Evolutionary conservation across 2,329 filamentous ascomycete species (phyloP).

Genomic region (Aspergillus sojae): DNA sequence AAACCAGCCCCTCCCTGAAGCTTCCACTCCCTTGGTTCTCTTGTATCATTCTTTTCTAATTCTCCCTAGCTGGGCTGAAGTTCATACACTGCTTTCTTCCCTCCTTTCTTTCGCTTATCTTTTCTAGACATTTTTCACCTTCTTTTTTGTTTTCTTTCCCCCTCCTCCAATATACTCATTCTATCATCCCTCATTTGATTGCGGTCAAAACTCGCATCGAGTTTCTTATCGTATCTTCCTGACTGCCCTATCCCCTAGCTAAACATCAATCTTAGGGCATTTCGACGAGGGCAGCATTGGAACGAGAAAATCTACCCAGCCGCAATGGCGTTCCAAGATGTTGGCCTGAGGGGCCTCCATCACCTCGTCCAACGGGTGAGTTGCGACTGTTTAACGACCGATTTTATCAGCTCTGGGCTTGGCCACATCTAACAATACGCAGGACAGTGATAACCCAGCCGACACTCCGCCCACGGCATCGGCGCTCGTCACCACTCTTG

Average conservation of each 20-base stretch:
- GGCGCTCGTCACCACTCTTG: conserved; percentile 52
- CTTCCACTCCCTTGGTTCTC: not conserved
- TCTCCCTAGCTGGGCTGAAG: not conserved
- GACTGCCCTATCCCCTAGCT: too few species aligned
- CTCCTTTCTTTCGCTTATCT: conserved; percentile 8
- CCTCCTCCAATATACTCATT: not conserved
- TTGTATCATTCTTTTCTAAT: conserved; percentile 3
- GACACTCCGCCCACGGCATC: conserved; percentile 42
- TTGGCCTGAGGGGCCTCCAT: conserved; percentile 21
- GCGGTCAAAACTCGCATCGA: not conserved
- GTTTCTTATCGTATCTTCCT: not conserved
- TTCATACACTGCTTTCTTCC: not conserved
- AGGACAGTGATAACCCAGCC: conserved; percentile 17
- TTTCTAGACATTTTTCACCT: conserved; percentile 15
- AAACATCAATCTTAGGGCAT: not conserved
- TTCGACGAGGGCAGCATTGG: not conserved
- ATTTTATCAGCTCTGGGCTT: not conserved
- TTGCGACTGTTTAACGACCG: conserved; percentile 1
- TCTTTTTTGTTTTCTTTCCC: conserved; percentile 5
- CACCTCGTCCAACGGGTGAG: conserved; percentile 25
- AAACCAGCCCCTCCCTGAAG: not conserved
- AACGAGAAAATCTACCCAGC: not conserved
- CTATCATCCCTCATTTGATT: not conserved
- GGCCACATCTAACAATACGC: conserved; percentile 1
- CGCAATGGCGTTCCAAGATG: conserved; percentile 21